Base-by-base conservation (phyloP, 345 rosid species). In the Citrus cavaleriei region DNA sequence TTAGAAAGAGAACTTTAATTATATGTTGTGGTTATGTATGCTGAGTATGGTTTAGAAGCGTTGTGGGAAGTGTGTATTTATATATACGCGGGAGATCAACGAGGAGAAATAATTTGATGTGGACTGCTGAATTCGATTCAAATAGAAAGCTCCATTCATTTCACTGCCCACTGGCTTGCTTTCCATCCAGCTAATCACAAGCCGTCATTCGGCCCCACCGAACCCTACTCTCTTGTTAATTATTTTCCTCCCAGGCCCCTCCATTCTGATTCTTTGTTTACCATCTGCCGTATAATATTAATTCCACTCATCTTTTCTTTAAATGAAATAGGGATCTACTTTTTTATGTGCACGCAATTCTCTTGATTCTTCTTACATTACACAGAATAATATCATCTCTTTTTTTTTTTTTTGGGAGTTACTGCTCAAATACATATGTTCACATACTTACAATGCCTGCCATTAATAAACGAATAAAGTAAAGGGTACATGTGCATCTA, bases 151-250 rank as follows among this genome's bases (percentile, higher is more conserved):
- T 68, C 66, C 87, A 79, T 51, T 51, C 19, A 51, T 4, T 4
- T 81, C 74, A 13, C 55, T 46, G 78, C 77, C 84, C 87, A 78
- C 87, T 46, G 78, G 76, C 84, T 85, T 72, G 88, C 88, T 88
- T 93, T 92, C 93, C 69, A 59, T 87, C 85, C 97, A 93, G 97
- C 98, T 93, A 93, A 89, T 80, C 70, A 84, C 87, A 68, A 90
- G 90, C 95, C 80, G 88, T 92, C 88, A 55, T 63, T 79, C 73
- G 97, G 90, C 74, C 93, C 91, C 73, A 84, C 89, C 57, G 16
- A 72, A 5, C 57, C 72, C n/a, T 10, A 61, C 7, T 40, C 18
- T 59, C 25, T 10, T 71, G 25, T 10, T 71, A 65, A n/a, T 51
- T 28, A 6, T 77, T 77, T 59, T n/a, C 67, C 49, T 35, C 37